Evolutionary conservation across 495 filamentous ascomycete species (phyloP).

Genomic region (Talaromyces nanjingensis): DNA sequence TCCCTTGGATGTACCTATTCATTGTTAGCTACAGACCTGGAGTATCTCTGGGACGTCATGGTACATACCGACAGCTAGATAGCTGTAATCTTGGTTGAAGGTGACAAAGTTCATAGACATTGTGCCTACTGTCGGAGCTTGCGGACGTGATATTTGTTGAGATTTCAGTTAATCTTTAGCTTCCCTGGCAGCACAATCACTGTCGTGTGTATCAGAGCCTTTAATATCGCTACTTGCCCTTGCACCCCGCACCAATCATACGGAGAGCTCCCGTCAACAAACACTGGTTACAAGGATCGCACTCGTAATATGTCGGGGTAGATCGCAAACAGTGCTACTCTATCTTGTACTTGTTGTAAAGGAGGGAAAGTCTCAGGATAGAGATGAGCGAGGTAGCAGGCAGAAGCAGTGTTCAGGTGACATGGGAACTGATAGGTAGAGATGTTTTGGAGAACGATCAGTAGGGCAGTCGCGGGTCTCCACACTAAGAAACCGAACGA

Average conservation of each 20-base stretch:
- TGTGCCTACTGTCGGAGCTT: conserved; percentile 15
- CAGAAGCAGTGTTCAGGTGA: conserved; percentile 6
- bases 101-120: conserved; percentile 94
- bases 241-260: conserved; percentile 2
- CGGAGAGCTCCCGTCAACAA: not conserved
- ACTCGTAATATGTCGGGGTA: not conserved
- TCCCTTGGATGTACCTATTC: conserved; percentile 73
- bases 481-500: not conserved
- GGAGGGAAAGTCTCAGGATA: not conserved
- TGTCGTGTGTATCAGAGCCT: not conserved
- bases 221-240: not conserved
- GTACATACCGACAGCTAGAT: conserved; percentile 78
- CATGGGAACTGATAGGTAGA: not conserved
- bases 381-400: not conserved
- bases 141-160: not conserved
- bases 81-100: conserved; percentile 98
- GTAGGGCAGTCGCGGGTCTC: not conserved
- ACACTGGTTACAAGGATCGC: not conserved
- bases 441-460: not conserved
- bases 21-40: not conserved
- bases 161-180: not conserved
- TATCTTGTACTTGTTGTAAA: not conserved
- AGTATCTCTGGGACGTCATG: not conserved
- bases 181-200: not conserved
- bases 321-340: not conserved